Percentiles rank a stretch among this genome's conserved stretches.
Conservation (phyloP, 371 early-diverging fungal genomes). For the Homolaphlyctis polyrhiza region DNA sequence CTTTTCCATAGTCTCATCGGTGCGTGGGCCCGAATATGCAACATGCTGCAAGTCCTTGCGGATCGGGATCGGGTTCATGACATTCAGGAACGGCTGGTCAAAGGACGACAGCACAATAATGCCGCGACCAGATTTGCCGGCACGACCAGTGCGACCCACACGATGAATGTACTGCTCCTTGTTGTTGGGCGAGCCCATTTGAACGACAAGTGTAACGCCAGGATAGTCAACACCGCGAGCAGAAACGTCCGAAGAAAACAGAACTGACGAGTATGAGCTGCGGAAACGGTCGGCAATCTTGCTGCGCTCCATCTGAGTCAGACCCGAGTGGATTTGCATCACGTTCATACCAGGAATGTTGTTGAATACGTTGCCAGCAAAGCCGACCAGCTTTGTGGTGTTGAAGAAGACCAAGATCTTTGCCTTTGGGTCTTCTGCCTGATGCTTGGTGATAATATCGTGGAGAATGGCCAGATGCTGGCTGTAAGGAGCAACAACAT, state of each 20-base stretch:
- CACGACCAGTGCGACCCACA: constrained; percentile 98
- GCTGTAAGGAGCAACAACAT: constrained; percentile 55
- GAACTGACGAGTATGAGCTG: constrained; percentile 47
- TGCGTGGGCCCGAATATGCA: not conserved
- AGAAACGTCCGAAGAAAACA: constrained; percentile 98
- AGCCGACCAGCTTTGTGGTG: constrained; percentile 68
- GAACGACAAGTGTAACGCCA: constrained; percentile 88
- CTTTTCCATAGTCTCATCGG: not conserved
- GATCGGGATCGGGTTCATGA: not conserved
- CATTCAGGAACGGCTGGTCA: not conserved
- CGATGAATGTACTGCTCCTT: constrained; percentile 95
- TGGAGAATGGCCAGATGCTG: constrained; percentile 60
- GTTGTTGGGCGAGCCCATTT: constrained; percentile 88
- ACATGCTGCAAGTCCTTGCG: not conserved
- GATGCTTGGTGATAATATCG: constrained; percentile 56
- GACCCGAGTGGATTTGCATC: constrained; percentile 78
- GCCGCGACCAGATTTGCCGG: constrained; percentile 89
- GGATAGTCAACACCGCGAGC: constrained; percentile 99
- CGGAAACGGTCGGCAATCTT: constrained; percentile 74
- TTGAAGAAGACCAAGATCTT: constrained; percentile 92
- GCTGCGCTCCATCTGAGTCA: constrained; percentile 67
- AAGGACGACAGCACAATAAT: constrained; percentile 65
- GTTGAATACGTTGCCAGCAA: constrained; percentile 47
- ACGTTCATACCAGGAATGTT: constrained; percentile 30
- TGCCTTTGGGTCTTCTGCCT: constrained; percentile 35